Percentiles rank a stretch among this genome's conserved stretches.
phyloP scores from a whole-genome alignment of 129 eudicot genomes.

The Saposhnikovia divaricata region DNA sequence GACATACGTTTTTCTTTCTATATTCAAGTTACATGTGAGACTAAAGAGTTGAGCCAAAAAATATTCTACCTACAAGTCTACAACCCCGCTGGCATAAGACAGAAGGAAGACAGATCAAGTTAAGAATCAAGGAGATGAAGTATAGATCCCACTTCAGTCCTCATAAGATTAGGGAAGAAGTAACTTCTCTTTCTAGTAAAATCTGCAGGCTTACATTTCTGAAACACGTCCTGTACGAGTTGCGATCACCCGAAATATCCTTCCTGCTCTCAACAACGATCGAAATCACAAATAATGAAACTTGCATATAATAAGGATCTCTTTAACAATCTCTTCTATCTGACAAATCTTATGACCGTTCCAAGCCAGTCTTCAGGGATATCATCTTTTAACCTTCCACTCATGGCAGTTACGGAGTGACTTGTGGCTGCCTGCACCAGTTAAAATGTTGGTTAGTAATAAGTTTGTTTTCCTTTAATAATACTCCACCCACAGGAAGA shows the following conservation, averaged over 20 bases:
- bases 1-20: neutral
- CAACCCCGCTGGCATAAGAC: neutral
- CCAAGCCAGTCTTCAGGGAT: constrained; percentile 92
- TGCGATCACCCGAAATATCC: neutral
- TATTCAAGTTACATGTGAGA: neutral
- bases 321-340: neutral
- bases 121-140: neutral
- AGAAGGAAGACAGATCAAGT: neutral
- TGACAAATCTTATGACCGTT: constrained; percentile 56
- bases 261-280: neutral
- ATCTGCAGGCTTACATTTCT: constrained; percentile 4
- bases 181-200: neutral
- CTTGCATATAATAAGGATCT: neutral
- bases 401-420: constrained; percentile 57
- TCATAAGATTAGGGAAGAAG: neutral
- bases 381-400: constrained; percentile 48
- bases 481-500: neutral
- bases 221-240: neutral
- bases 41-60: neutral
- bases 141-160: neutral
- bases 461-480: neutral
- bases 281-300: neutral
- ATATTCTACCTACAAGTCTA: neutral
- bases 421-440: constrained; percentile 69
- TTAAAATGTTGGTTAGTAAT: neutral